Evolutionary conservation across 805 yeast species (phyloP).

Genomic region (Kuraishia capsulata): DNA sequence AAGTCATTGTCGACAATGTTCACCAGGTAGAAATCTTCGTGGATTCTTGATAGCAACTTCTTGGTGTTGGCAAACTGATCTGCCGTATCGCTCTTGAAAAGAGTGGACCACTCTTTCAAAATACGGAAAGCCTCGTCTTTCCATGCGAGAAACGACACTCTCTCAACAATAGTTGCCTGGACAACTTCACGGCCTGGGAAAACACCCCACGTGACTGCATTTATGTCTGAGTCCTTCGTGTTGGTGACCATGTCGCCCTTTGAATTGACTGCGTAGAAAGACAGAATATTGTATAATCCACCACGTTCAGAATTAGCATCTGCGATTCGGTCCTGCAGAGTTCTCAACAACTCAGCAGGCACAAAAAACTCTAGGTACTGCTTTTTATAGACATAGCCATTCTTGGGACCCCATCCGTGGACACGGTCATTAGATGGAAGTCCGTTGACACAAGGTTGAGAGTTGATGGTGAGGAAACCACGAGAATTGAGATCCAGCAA

Average conservation of each 20-base stretch:
- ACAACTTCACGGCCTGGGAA: conserved; percentile 92
- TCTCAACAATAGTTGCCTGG: conserved; percentile 95
- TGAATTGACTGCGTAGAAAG: conserved; percentile 70
- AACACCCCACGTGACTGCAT: conserved; percentile 98
- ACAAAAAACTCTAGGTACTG: conserved; percentile 84
- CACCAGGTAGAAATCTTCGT: conserved; percentile 61
- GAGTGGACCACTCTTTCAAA: conserved; percentile 68
- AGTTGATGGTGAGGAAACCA: conserved; percentile 77
- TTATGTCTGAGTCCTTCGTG: conserved; percentile 67
- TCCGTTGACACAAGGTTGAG: conserved; percentile 91
- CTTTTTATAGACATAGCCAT: conserved; percentile 91
- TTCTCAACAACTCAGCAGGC: conserved; percentile 37
- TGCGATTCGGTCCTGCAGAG: conserved; percentile 35
- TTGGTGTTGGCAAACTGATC: conserved; percentile 16
- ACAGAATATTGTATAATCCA: conserved; percentile 36
- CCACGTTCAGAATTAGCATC: conserved; percentile 25
- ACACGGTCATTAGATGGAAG: conserved; percentile 57
- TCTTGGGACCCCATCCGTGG: conserved; percentile 92
- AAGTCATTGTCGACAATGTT: conserved; percentile 88
- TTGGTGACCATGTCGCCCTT: conserved; percentile 55
- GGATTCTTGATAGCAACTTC: conserved; percentile 33
- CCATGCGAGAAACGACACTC: conserved; percentile 90
- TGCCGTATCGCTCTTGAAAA: conserved; percentile 28
- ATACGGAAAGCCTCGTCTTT: conserved; percentile 89
- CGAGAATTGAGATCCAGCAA: conserved; percentile 55